These are phyloP conservation scores for Prunus armeniaca DNA, from an alignment of 306 rosid genomes.

Conservation along the genomic window DNA sequence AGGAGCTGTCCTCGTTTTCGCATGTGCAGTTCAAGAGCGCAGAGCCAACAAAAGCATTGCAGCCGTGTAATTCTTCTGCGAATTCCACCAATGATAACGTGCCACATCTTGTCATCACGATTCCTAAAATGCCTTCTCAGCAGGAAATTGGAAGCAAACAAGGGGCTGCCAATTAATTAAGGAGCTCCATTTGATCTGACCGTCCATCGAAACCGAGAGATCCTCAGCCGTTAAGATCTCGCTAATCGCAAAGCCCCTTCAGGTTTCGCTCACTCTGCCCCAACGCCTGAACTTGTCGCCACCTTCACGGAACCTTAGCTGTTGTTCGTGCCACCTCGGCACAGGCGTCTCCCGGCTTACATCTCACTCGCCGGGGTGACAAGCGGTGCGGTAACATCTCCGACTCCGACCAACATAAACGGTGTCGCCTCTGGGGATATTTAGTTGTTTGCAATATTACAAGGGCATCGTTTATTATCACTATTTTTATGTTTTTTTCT, in stretches of 20 bases:
- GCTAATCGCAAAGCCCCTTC: background rate
- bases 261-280: background rate
- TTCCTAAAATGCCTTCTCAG: background rate
- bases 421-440: background rate
- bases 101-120: conserved; percentile 1
- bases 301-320: background rate
- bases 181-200: background rate
- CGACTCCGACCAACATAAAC: background rate
- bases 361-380: background rate
- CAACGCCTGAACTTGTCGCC: background rate
- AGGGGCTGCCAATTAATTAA: background rate
- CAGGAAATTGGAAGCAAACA: conserved; percentile 1
- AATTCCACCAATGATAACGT: background rate
- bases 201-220: too few relatives aligned
- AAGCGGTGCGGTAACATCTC: background rate
- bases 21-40: conserved; percentile 14
- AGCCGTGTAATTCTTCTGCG: background rate
- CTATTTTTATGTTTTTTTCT: too few relatives aligned
- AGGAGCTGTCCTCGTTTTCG: conserved; percentile 5
- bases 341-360: background rate
- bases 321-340: background rate
- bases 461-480: too few relatives aligned
- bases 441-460: too few relatives aligned
- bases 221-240: too few relatives aligned
- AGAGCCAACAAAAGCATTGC: background rate